A percentile compares a stretch with the other conserved stretches of the same genome.
Conservation (phyloP, 202 grass and related monocot genomes). For the Zoysia matrella region DNA sequence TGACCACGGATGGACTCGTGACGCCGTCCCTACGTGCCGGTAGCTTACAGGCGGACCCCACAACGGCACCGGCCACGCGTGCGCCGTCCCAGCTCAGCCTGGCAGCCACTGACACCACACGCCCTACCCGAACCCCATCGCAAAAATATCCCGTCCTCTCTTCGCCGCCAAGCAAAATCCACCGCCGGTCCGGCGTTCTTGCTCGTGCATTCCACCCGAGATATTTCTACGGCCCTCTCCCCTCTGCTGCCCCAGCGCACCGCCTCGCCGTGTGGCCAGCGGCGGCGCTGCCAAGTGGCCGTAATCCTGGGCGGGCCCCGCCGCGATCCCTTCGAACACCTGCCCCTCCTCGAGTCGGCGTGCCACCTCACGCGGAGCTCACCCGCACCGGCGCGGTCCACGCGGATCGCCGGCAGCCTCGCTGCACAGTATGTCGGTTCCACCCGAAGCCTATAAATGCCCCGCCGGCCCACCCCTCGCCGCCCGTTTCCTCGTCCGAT, state of each 20-base stretch:
- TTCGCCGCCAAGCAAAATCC: slow-evolving; percentile 42
- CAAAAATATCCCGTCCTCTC: slow-evolving; percentile 36
- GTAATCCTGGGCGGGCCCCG: slow-evolving; percentile 9
- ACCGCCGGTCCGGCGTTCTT: not conserved
- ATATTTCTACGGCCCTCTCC: slow-evolving; percentile 25
- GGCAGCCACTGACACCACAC: too few relatives aligned
- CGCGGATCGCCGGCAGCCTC: slow-evolving; percentile 24
- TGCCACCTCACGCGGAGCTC: not conserved
- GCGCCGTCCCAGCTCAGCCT: too few relatives aligned
- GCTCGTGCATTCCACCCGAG: not conserved
- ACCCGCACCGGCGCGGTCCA: not conserved
- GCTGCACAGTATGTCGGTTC: slow-evolving; percentile 43
- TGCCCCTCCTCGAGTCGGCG: too few relatives aligned
- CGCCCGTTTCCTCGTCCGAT: slow-evolving; percentile 9
- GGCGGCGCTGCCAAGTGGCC: slow-evolving; percentile 35
- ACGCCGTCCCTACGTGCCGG: too few relatives aligned
- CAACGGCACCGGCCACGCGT: too few relatives aligned
- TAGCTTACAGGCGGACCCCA: too few relatives aligned
- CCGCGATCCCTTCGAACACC: slow-evolving; percentile 10
- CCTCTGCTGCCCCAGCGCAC: not conserved
- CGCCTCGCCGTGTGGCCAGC: slow-evolving; percentile 18
- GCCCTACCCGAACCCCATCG: too few relatives aligned
- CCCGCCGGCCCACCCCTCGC: not conserved
- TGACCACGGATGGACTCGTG: too few relatives aligned
- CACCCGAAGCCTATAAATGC: too few relatives aligned